Evolutionary conservation across 2,329 filamentous ascomycete genomes (phyloP), one percentile per base, ranked within the genome.

Genomic region (Thielaviopsis cerberus): DNA sequence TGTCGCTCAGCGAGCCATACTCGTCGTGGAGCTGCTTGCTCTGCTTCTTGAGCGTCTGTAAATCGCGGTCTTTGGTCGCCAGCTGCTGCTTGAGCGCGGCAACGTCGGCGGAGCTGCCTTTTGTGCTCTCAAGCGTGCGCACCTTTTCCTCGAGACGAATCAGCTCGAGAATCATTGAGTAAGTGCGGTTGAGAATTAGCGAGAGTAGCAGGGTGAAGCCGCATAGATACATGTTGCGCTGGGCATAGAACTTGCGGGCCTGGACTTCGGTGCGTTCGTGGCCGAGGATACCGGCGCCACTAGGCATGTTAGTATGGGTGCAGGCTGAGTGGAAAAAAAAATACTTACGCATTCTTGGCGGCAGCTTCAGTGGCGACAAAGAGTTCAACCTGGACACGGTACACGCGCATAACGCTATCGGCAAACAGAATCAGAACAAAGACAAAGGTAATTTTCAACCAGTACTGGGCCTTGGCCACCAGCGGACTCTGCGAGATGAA

Each of bases 191-290:
- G 69, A 94, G 87, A 73, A 98, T 98, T 63, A 98, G 79, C 57
- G 91, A 97, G 62, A 98, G 85, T 82, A 98, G 97, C 63, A 98
- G 85, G 4, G 92, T 98, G 78, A 98, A 98, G 66, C 92, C 92
- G 73, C 92, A 97, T 62, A 98, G 89, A 76, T 98, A 98, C 92
- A 98, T 98, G 82, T 98, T 98, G 72, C 92, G 90, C 77, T 98
- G 91, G 62, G 90, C 95, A 80, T 98, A 98, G 79, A 98, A 98
- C 75, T 98, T 98, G 79, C 92, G 89, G 64, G 92, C 91, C 73
- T 98, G 92, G 56, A 97, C 91, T 74, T 98, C 92, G 80, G 94
- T 89, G 63, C 92, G 91, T 70, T 97, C 92, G 69, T 88, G 85
- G 63, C 92, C 91, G 66, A 96, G 82, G 61, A 90, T 82, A 55